A percentile compares a stretch with the other conserved stretches of the same genome.
Evolutionary conservation across 2,329 filamentous ascomycete species (phyloP).

Genomic region (Nakataea oryzae): DNA sequence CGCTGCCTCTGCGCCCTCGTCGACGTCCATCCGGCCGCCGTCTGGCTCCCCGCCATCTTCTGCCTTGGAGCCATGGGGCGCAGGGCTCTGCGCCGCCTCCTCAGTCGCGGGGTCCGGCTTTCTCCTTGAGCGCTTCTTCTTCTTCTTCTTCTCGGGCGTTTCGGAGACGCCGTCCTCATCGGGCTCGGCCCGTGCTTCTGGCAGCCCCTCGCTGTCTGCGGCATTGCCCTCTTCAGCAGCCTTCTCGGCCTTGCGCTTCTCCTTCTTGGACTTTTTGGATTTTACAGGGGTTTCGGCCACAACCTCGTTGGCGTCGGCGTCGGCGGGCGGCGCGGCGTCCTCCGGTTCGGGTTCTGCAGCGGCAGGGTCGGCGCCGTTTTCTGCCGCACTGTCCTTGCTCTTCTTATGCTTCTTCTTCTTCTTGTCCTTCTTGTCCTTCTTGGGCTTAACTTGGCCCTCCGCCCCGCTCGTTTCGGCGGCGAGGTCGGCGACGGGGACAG

Average conservation of each 20-base stretch:
- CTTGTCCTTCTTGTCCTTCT: constrained; percentile 17
- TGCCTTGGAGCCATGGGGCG: constrained; percentile 12
- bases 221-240: constrained; percentile 28
- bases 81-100: constrained; percentile 11
- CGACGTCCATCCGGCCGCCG: constrained; percentile 28
- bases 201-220: constrained; percentile 9
- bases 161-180: constrained; percentile 2
- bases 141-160: constrained; percentile 22
- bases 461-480: not conserved
- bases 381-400: not conserved
- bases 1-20: constrained; percentile 17
- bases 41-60: constrained; percentile 10
- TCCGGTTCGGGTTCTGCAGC: not conserved
- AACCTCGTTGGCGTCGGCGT: not conserved
- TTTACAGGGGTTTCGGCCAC: constrained; percentile 4
- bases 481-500: not conserved
- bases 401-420: constrained; percentile 20
- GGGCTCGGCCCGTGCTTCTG: not conserved
- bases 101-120: constrained; percentile 11
- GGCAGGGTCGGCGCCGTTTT: not conserved
- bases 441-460: not conserved
- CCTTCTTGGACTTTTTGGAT: constrained; percentile 35
- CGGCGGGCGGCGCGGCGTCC: constrained; percentile 7
- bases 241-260: constrained; percentile 16
- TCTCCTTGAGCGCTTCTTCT: constrained; percentile 20